These are phyloP conservation scores for Penicillium sp. DNA, from an alignment of 2,329 filamentous ascomycete genomes.

Conservation along the genomic window DNA sequence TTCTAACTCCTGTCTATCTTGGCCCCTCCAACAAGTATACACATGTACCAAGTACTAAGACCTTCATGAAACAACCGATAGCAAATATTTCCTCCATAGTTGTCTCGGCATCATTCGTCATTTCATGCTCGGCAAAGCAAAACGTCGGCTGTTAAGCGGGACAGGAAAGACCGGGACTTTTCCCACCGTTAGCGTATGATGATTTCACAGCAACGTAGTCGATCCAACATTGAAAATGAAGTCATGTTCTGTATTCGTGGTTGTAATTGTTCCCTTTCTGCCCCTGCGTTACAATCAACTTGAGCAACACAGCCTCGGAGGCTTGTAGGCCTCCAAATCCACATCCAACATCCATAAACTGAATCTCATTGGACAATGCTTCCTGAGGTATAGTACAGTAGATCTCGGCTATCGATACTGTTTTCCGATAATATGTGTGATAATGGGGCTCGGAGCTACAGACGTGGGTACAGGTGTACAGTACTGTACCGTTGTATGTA, in stretches of 20 bases:
- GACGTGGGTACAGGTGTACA: neutral
- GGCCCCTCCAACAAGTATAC: too few species aligned
- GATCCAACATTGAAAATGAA: neutral
- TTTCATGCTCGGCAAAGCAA: neutral
- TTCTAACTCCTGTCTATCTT: too few species aligned
- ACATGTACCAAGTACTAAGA: too few species aligned
- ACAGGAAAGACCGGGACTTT: neutral
- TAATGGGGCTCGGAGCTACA: neutral
- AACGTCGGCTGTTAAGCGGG: neutral
- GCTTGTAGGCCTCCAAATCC: too few species aligned
- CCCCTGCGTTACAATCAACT: neutral
- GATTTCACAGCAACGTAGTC: neutral
- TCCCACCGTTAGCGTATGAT: neutral
- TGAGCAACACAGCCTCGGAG: neutral
- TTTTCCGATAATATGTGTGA: neutral
- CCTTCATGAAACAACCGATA: too few species aligned
- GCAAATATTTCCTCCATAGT: too few species aligned
- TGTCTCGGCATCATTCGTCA: neutral
- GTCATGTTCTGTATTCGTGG: neutral
- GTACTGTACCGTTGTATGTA: neutral
- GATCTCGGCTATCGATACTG: neutral
- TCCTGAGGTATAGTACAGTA: neutral
- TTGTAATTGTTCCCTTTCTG: neutral
- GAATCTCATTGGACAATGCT: too few species aligned
- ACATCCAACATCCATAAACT: too few species aligned